These are phyloP conservation scores for Pulveroboletus sp. DNA, from an alignment of 768 basidiomycete genomes.

Conservation along the genomic window DNA sequence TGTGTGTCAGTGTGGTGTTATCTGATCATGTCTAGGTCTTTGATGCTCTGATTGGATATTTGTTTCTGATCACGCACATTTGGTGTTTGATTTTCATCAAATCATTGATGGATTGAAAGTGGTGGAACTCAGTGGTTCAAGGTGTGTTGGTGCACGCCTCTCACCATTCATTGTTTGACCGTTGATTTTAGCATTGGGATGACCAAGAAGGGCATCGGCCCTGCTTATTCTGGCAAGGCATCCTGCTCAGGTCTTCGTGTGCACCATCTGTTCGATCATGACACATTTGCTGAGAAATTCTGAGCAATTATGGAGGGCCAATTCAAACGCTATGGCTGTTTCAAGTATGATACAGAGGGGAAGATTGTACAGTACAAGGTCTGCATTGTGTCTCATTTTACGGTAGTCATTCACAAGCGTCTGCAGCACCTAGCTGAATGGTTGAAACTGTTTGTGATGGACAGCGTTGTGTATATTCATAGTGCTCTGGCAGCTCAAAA, in stretches of 20 bases:
- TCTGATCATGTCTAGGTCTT: too few relatives aligned
- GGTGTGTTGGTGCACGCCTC: conserved; percentile 37
- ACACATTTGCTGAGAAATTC: conserved; percentile 87
- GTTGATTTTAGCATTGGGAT: conserved; percentile 79
- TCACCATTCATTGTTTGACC: too few relatives aligned
- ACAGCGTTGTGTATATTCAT: conserved; percentile 86
- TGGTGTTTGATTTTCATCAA: conserved; percentile 99
- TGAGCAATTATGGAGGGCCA: conserved; percentile 93
- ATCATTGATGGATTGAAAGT: conserved; percentile 99
- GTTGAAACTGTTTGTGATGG: conserved; percentile 83
- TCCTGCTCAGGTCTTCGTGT: too few relatives aligned
- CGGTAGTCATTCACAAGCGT: neutral
- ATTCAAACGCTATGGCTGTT: conserved; percentile 96
- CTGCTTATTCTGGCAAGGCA: conserved; percentile 96
- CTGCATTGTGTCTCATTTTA: conserved; percentile 6
- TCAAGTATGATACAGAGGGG: conserved; percentile 97
- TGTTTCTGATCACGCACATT: too few relatives aligned
- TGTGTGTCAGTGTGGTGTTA: too few relatives aligned
- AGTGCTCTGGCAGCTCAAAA: conserved; percentile 72
- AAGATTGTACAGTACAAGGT: conserved; percentile 94
- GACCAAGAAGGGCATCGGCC: conserved; percentile 97
- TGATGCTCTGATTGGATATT: too few relatives aligned
- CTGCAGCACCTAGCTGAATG: conserved; percentile 78
- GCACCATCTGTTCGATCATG: conserved; percentile 91
- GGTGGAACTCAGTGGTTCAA: conserved; percentile 89